Evolutionary conservation across 805 yeast genomes (phyloP).

Genomic region (Ogataea methanolica): DNA sequence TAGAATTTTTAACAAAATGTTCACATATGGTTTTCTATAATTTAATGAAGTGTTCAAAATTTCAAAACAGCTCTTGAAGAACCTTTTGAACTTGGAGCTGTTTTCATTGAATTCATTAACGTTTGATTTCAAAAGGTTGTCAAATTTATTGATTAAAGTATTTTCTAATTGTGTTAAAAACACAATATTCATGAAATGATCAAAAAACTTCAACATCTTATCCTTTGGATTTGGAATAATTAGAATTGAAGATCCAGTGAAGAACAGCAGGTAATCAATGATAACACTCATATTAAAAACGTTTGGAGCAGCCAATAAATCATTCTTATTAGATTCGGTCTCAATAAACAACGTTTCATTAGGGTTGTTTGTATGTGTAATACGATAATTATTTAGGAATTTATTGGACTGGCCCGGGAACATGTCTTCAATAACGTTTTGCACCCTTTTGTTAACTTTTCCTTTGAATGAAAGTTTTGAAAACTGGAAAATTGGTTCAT

Average conservation of each 20-base stretch:
- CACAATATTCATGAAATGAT: conserved; percentile 55
- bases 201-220: conserved; percentile 43
- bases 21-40: conserved; percentile 54
- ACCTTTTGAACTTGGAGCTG: conserved; percentile 31
- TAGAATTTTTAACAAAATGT: conserved; percentile 37
- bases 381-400: conserved; percentile 9
- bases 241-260: conserved; percentile 54
- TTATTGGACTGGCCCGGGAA: conserved; percentile 54
- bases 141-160: conserved; percentile 49
- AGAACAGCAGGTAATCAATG: conserved; percentile 66
- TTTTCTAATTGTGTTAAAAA: conserved; percentile 63
- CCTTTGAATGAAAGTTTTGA: conserved; percentile 28
- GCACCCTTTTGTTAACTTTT: conserved; percentile 34
- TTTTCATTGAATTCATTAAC: conserved; percentile 11
- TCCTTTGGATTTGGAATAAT: conserved; percentile 31
- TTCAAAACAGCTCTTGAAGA: conserved; percentile 45
- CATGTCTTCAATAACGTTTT: conserved; percentile 48
- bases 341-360: conserved; percentile 48
- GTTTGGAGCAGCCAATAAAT: conserved; percentile 62
- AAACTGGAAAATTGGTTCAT: conserved; percentile 33
- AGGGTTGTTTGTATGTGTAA: background rate
- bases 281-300: conserved; percentile 78
- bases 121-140: conserved; percentile 35
- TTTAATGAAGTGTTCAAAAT: conserved; percentile 56
- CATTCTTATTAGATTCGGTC: conserved; percentile 52